These are phyloP conservation scores for Moricandia moricandioides DNA, from an alignment of 345 rosid species.

Conservation along the genomic window DNA sequence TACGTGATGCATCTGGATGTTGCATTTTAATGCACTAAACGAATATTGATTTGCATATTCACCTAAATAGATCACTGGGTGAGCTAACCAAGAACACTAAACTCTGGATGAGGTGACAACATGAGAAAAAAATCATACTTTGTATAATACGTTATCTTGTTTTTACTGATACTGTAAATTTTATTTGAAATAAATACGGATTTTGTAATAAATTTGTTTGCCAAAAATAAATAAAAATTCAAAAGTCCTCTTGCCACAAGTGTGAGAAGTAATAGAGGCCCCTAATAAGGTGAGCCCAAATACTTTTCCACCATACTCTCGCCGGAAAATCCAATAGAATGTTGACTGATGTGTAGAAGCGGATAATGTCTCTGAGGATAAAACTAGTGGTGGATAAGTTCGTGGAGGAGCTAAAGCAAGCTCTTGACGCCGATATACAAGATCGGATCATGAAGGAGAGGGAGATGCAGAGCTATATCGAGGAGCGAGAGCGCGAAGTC, in stretches of 20 bases:
- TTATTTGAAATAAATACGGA: background rate
- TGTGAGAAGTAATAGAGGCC: background rate
- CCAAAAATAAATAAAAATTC: background rate
- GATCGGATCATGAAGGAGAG: constrained; percentile 96
- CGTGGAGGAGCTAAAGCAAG: constrained; percentile 94
- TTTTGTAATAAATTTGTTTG: background rate
- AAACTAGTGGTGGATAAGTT: constrained; percentile 92
- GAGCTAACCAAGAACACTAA: too few relatives aligned
- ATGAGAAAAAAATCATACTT: background rate
- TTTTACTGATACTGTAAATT: background rate
- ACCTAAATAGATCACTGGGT: too few relatives aligned
- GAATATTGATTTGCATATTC: too few relatives aligned
- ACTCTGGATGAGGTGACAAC: background rate
- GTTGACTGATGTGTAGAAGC: background rate
- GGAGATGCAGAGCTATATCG: constrained; percentile 97
- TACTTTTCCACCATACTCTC: background rate
- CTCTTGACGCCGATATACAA: constrained; percentile 90
- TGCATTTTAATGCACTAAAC: too few relatives aligned
- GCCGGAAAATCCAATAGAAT: background rate
- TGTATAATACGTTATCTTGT: too few relatives aligned
- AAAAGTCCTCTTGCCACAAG: background rate
- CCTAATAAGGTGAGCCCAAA: background rate
- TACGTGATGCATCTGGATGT: too few relatives aligned
- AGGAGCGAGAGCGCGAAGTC: constrained; percentile 97
- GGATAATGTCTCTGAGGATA: constrained; percentile 78